Evolutionary conservation across 1,284 basidiomycete genomes (phyloP), one percentile per base, ranked within the genome.

Genomic region (Ceraceosorus guamensis): DNA sequence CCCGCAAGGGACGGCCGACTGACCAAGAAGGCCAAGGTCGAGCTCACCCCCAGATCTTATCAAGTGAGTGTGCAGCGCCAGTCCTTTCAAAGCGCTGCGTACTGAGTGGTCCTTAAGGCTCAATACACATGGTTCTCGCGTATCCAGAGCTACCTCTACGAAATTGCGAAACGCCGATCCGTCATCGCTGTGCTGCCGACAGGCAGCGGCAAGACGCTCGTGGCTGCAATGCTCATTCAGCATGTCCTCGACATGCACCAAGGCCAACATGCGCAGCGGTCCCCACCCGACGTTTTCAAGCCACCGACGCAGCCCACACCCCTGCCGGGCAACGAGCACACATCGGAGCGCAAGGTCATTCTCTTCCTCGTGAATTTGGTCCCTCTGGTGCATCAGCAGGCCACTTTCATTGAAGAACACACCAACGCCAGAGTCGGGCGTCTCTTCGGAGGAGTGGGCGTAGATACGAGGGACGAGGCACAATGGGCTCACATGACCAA

Each of bases 141-240:
- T 24, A 24, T 24, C 24, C 53, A 55, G 32, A 43, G 35, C 41
- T 18, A 57, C 50, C 18, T 55, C 11, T 56, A 35, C 32, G 52
- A 56, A 33, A 52, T 34, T 18, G 53, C 53, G 31, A 55, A 31
- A 11, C 37, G 16, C 8, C 37, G 48, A 32, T 68, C 68, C 46
- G 58, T 68, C 34, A 59, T 70, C 45, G 65, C 66, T 41, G 66
- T 63, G 37, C 55, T 70, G n/a, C 62, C 63, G 33, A 70, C 68
- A 1, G 68, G 68, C n/a, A 62, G 59, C 41, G 68, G 68, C 6
- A 70, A 70, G 59, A 70, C 68, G 14, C 64, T 70, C 54, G 62
- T 70, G 45, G 61, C 66, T 24, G 68, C 63, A 10, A 56, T 70
- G 14, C 59, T 70, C 3, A 54, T 70, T 7, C 55, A 68, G 47